A percentile compares a stretch with the other conserved stretches of the same genome.
Evolutionary conservation across 228 moss, liverwort and hornwort species (phyloP).

Genomic region (Sphagnum magellanicum): DNA sequence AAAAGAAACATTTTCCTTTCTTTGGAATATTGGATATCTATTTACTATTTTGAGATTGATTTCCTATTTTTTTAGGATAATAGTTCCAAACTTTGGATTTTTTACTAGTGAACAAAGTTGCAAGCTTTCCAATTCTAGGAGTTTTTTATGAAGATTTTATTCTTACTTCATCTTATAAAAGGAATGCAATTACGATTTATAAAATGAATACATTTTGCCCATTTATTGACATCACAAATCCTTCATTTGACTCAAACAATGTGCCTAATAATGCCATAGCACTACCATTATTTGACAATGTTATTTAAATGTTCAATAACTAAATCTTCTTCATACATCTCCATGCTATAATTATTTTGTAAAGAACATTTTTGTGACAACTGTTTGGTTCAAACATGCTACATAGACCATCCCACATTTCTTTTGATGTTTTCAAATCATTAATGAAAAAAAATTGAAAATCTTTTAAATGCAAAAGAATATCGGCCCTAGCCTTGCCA

Average conservation of each 20-base stretch:
- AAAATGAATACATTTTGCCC: slow-evolving; percentile 1
- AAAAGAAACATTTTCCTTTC: slow-evolving; percentile 6
- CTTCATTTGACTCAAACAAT: slow-evolving; percentile 5
- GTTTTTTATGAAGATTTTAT: too few relatives aligned
- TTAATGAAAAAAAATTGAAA: not conserved
- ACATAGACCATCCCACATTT: slow-evolving; percentile 6
- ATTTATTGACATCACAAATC: slow-evolving; percentile 1
- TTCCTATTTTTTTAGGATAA: not conserved
- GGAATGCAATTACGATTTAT: not conserved
- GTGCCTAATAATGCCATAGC: slow-evolving; percentile 7
- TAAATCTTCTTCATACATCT: slow-evolving; percentile 5
- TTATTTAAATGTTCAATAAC: slow-evolving; percentile 2
- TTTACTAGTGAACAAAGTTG: too few relatives aligned
- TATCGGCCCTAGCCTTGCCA: slow-evolving; percentile 5
- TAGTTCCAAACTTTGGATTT: not conserved
- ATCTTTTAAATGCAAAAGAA: slow-evolving; percentile 3
- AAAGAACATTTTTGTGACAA: slow-evolving; percentile 3
- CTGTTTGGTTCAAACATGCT: slow-evolving; percentile 4
- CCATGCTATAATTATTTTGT: slow-evolving; percentile 5
- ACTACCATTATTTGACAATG: slow-evolving; percentile 3
- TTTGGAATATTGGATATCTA: not conserved
- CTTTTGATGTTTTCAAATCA: slow-evolving; percentile 5
- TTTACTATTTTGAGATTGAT: not conserved
- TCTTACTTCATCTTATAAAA: slow-evolving; percentile 4
- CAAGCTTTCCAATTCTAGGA: too few relatives aligned